Base-by-base conservation (phyloP, 2,329 filamentous ascomycete species). In the Alternaria sp. region DNA sequence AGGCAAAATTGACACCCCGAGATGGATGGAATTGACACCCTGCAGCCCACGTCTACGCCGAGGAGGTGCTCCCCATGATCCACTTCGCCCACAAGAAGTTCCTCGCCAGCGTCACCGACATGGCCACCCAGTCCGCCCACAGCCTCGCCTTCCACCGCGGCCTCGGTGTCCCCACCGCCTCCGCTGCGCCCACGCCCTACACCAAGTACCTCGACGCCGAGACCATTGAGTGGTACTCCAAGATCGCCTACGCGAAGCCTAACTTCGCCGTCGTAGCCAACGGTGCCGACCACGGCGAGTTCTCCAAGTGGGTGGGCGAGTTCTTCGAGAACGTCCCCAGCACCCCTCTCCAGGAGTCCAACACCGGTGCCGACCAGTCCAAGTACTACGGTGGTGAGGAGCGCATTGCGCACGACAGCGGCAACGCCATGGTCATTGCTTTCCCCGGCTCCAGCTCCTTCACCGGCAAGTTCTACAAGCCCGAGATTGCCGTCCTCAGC, bases 311-410 rank as follows among this genome's bases (percentile, higher is more conserved):
- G 94, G 90, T 96, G 68, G 89, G 90, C 77, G 89, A 97, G 79
- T 97, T 97, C 88, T 98, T 99, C 87, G 89, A 89, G 80, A 86
- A 87, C 64, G 85, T 91, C 54, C 87, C 90, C 85, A 72, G 76
- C 77, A 55, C 73, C 75, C 69, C 76, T 76, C 21, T 71, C 74
- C 81, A 85, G 68, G 79, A 81, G 82, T 59, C 65, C 47, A 72
- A 83, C 44, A 83, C 91, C 68, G 86, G 88, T 79, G 83, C 85
- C 66, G 82, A 88, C 70, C 85, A 91, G 68, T 88, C 89, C 79
- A 96, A 94, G 83, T 99, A 98, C 89, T 92, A 89, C 78, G 96
- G 96, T 81, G 96, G 96, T 78, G 93, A 99, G 86, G 93, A 97
- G 85, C 93, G 96, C 74, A 91, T 92, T 71, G 86, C 91, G 68